Base-by-base conservation (phyloP, 1,139 yeast species). In the Taphrina wiesneri region DNA sequence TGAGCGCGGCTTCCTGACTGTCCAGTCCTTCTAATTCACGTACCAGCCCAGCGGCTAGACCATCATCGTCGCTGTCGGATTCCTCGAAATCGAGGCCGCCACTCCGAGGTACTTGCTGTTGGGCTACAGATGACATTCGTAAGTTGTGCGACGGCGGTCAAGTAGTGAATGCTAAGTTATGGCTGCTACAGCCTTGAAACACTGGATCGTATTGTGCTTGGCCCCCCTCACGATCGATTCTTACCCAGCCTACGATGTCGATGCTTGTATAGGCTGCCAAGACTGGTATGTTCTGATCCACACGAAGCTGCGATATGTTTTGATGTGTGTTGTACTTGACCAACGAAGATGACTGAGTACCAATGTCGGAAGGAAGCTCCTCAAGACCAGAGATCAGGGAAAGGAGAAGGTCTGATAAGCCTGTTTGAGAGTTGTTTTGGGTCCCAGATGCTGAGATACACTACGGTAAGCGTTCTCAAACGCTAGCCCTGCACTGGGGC, bases 21-120 rank as follows among this genome's bases (percentile, higher is more conserved):
- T 54, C 32, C 11, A 15, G 15, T 9, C 34, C 49, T 19, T 21
- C 49, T 15, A 54, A n/a, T 36, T 54, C 47, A 32, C 59, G 59
- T 36, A 39, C 59, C 34, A 54, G 21, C 15, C 59, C 59, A 6
- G 59, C 59, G 32, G 59, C 59, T 25, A 54, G 21, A 7, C 23
- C 59, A 21, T 39, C 59, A 9, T 39, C 32, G 13, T 54, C 59
- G 19, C 46, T 36, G 9, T 54, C 59, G 19, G 46, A 54, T 26
- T 54, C 47, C 9, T 3, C 43, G 19, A 39, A 39, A n/a, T 39
- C 43, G 43, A 13, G 15, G 19, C 17, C 17, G 1, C 19, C 19
- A n/a, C 17, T 39, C 17, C 43, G 43, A 4, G 43, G 19, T 19
- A 39, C 43, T 39, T 39, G 43, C 43, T 39, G 43, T 15, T 19